phyloP scores from a whole-genome alignment of 352 stramenopile species.

The Pythium pectinolyticum region DNA sequence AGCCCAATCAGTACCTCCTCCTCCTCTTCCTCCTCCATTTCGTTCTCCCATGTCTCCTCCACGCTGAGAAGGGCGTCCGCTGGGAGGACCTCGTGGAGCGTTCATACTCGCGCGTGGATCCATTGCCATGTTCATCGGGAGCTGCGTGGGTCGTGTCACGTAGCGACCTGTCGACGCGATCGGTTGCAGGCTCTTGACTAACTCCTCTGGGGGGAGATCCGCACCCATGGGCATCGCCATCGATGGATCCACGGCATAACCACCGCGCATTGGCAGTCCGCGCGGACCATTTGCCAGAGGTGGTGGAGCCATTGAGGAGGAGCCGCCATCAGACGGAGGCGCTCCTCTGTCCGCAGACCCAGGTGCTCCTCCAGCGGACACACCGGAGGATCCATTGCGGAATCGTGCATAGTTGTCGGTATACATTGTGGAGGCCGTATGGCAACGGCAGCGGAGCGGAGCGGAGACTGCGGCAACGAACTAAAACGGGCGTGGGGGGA shows the following conservation, averaged over 20 bases:
- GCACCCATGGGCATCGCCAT: not conserved
- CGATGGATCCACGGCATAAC: not conserved
- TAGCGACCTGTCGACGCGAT: slow-evolving; percentile 6
- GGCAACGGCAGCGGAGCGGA: too few species aligned
- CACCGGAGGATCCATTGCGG: too few species aligned
- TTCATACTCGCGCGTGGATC: too few species aligned
- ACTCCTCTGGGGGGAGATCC: slow-evolving; percentile 20
- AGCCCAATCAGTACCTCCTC: slow-evolving; percentile 9
- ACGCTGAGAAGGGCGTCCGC: too few species aligned
- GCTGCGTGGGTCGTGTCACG: not conserved
- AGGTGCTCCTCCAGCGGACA: not conserved
- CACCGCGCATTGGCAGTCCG: slow-evolving; percentile 5
- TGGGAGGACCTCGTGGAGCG: too few species aligned
- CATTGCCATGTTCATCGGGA: slow-evolving; percentile 5
- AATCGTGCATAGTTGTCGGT: slow-evolving; percentile 8
- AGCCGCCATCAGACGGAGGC: not conserved
- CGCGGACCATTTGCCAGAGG: too few species aligned
- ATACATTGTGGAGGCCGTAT: not conserved
- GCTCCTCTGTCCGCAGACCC: not conserved
- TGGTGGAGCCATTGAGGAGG: too few species aligned
- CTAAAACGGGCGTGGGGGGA: too few species aligned
- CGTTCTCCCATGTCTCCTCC: slow-evolving; percentile 4
- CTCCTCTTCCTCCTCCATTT: not conserved
- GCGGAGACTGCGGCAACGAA: too few species aligned
- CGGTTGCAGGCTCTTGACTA: slow-evolving; percentile 24